Evolutionary conservation across 2,329 filamentous ascomycete species (phyloP).

Genomic region (Trichophaea hybrida): DNA sequence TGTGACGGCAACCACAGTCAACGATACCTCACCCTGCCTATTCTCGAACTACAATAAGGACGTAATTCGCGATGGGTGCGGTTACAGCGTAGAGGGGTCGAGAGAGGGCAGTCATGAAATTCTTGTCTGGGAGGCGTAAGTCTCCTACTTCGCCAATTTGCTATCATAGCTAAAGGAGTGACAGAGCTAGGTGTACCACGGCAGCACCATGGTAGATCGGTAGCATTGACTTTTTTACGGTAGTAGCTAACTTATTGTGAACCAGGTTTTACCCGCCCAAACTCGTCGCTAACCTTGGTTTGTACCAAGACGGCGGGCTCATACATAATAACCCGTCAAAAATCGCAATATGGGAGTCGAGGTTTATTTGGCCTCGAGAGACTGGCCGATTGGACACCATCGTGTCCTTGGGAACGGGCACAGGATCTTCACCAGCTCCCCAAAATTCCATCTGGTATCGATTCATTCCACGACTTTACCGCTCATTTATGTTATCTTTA

Average conservation of each 20-base stretch:
- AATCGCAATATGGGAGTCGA: slow-evolving; percentile 13
- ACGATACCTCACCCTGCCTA: background rate
- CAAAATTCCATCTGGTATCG: background rate
- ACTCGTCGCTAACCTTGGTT: background rate
- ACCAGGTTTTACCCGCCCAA: slow-evolving; percentile 2
- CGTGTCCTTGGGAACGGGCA: slow-evolving; percentile 21
- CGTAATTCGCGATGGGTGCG: too few species aligned
- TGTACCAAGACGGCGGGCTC: slow-evolving; percentile 6
- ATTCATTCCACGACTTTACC: slow-evolving; percentile 13
- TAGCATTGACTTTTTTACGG: background rate
- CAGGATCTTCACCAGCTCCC: background rate
- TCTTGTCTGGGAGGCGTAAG: slow-evolving; percentile 9
- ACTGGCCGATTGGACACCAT: slow-evolving; percentile 15
- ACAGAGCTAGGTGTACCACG: slow-evolving; percentile 8
- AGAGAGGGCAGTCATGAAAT: background rate
- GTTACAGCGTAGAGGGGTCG: background rate
- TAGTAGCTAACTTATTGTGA: background rate
- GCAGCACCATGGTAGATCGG: slow-evolving; percentile 11
- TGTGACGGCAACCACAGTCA: slow-evolving; percentile 3
- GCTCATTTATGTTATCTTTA: slow-evolving; percentile 11
- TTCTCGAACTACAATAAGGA: background rate
- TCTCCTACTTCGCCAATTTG: background rate
- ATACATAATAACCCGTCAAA: slow-evolving; percentile 6
- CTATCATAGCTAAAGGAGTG: background rate
- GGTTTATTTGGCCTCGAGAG: slow-evolving; percentile 13